Evolutionary conservation across 2,329 filamentous ascomycete species (phyloP), one percentile per base, ranked within the genome.

Genomic region (Epichloe festucae): DNA sequence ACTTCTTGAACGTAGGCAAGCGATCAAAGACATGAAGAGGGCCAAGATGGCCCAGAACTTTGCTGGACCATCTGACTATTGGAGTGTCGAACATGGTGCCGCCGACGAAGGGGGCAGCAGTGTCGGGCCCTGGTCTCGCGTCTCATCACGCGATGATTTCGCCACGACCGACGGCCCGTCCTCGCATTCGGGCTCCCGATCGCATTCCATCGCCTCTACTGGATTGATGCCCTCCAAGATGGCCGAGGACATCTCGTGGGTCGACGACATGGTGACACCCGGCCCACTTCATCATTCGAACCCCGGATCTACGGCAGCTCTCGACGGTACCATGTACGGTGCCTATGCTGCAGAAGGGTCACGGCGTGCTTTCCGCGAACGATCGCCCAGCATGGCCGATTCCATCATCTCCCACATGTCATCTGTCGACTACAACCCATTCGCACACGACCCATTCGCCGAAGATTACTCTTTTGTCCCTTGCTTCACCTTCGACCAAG

Each of bases 381-480:
- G 88, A 48, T 87, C 87, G 4, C 85, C 88, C 36, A 95, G 89
- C 63, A 79, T 90, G 68, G 82, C 86, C 4, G 88, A 87, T 50
- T 93, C 87, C 54, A 80, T 82, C 61, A 81, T 85, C 60, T 80
- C 85, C 48, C 75, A 83, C 68, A 81, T 84, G 76, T 84, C 81
- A 3, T 81, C 79, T 0, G 67, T 84, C 39, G 80, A 84, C 61
- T 79, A 73, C 61, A 77, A 76, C 58, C 64, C 69, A 8, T 74
- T 73, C 43, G 68, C 73, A 12, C 81, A 86, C 55, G 81, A 85
- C 55, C 74, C 80, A 2, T 82, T 88, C 54, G 85, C 88, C 38
- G 89, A 95, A 59, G 90, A 97, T 64, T 89, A 89, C 66, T 88
- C 86, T 38, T 95, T 93, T 62, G 91, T 97, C 15, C 93, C 93